These are phyloP conservation scores for Coelastrella sp. DNA, from an alignment of 139 green algal genomes.

Conservation along the genomic window DNA sequence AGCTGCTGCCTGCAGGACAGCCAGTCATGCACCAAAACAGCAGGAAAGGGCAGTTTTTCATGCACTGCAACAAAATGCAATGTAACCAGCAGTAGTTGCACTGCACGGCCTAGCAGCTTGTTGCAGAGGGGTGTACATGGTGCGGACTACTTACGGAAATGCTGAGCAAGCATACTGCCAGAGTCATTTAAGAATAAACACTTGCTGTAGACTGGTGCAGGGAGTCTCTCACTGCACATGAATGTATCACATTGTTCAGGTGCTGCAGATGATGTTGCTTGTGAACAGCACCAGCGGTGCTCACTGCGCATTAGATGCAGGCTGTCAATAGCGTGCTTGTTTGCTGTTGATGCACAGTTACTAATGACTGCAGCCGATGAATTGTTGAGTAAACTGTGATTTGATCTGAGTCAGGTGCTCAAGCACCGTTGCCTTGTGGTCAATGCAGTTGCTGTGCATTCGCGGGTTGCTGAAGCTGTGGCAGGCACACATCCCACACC, in stretches of 20 bases:
- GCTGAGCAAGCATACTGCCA: background rate
- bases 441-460: background rate
- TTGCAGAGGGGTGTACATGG: too few relatives aligned
- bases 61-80: background rate
- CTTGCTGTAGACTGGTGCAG: too few relatives aligned
- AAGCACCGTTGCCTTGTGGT: too few relatives aligned
- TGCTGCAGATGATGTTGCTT: too few relatives aligned
- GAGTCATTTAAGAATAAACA: too few relatives aligned
- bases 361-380: too few relatives aligned
- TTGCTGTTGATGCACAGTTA: background rate
- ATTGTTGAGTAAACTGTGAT: too few relatives aligned
- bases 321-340: background rate
- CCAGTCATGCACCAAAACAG: background rate
- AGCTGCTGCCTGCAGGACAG: slow-evolving; percentile 59
- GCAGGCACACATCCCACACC: background rate
- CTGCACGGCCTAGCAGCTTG: background rate
- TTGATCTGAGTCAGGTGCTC: too few relatives aligned
- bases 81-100: background rate
- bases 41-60: background rate
- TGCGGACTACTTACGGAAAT: background rate
- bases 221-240: too few relatives aligned
- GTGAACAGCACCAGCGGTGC: too few relatives aligned
- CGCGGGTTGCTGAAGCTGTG: background rate
- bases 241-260: too few relatives aligned
- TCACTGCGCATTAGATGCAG: too few relatives aligned